phyloP scores from a whole-genome alignment of 768 basidiomycete species.

The Pleurotus citrinopileatus region DNA sequence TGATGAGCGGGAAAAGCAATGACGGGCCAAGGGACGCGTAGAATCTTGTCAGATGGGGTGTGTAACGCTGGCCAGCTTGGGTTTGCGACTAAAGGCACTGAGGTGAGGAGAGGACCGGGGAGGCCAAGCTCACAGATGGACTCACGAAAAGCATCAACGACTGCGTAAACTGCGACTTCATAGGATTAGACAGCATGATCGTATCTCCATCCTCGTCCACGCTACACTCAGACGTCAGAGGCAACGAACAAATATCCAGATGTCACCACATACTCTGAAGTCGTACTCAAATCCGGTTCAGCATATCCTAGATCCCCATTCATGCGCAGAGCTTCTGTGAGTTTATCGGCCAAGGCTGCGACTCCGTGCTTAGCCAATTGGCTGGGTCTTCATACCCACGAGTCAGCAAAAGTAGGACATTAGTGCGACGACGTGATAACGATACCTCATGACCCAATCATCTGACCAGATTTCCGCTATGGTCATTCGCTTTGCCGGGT shows the following conservation, averaged over 20 bases:
- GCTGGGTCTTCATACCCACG: constrained; percentile 50
- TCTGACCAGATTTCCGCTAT: constrained; percentile 49
- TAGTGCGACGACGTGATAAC: neutral
- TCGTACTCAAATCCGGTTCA: constrained; percentile 41
- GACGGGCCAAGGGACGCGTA: constrained; percentile 60
- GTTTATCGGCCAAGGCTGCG: constrained; percentile 58
- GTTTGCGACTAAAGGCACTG: constrained; percentile 66
- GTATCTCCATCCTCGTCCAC: constrained; percentile 57
- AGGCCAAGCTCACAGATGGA: constrained; percentile 14
- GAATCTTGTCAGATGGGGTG: constrained; percentile 78
- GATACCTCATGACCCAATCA: constrained; percentile 72
- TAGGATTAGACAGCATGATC: constrained; percentile 54
- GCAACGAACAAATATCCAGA: neutral
- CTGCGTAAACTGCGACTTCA: constrained; percentile 75
- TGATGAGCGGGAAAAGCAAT: constrained; percentile 49
- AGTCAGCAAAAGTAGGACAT: neutral
- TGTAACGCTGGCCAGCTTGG: constrained; percentile 68
- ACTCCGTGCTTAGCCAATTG: constrained; percentile 57
- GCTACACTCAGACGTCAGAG: too few species aligned
- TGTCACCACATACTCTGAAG: constrained; percentile 17
- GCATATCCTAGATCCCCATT: constrained; percentile 78
- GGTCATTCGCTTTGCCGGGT: constrained; percentile 66
- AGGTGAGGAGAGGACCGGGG: neutral
- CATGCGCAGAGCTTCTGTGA: constrained; percentile 64
- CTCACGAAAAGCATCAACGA: constrained; percentile 79